Evolutionary conservation across 2,329 filamentous ascomycete species (phyloP).

Genomic region (Lachnellula suecica): DNA sequence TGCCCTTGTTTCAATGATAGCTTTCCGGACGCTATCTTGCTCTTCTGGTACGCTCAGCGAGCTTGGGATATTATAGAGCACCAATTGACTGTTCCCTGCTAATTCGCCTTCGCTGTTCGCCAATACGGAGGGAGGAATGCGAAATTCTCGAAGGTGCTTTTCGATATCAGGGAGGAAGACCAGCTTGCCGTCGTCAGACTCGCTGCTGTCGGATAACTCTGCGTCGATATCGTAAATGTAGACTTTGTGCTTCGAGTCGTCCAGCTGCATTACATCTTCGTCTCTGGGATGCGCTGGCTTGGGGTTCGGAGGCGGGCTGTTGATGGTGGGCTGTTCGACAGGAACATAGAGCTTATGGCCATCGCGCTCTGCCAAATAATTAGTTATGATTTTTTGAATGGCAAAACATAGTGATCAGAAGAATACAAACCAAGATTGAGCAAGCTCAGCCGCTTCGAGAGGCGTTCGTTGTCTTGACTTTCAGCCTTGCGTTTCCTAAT

Average conservation of each 20-base stretch:
- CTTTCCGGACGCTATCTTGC: constrained; percentile 75
- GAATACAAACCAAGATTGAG: constrained; percentile 71
- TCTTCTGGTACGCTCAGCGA: constrained; percentile 75
- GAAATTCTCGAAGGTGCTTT: constrained; percentile 71
- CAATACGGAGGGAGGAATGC: constrained; percentile 62
- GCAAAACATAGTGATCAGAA: constrained; percentile 9
- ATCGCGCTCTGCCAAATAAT: constrained; percentile 51
- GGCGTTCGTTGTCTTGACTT: constrained; percentile 64
- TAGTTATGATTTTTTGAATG: constrained; percentile 13
- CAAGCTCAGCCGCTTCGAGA: constrained; percentile 80
- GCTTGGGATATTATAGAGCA: constrained; percentile 79
- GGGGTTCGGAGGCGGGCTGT: constrained; percentile 16
- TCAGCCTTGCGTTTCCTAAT: constrained; percentile 59
- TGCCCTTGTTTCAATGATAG: constrained; percentile 76
- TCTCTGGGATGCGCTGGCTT: constrained; percentile 22
- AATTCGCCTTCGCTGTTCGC: constrained; percentile 54
- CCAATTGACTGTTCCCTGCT: constrained; percentile 65
- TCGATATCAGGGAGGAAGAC: constrained; percentile 85
- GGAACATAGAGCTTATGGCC: constrained; percentile 66
- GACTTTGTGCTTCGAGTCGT: constrained; percentile 80
- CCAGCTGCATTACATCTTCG: constrained; percentile 75
- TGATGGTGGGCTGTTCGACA: constrained; percentile 48
- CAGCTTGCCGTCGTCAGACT: constrained; percentile 58
- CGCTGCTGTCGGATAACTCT: constrained; percentile 72
- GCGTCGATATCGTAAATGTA: constrained; percentile 91